Percentiles rank a stretch among this genome's conserved stretches.
phyloP scores from a whole-genome alignment of 2,329 filamentous ascomycete genomes.

The Calonectria pauciramosa region DNA sequence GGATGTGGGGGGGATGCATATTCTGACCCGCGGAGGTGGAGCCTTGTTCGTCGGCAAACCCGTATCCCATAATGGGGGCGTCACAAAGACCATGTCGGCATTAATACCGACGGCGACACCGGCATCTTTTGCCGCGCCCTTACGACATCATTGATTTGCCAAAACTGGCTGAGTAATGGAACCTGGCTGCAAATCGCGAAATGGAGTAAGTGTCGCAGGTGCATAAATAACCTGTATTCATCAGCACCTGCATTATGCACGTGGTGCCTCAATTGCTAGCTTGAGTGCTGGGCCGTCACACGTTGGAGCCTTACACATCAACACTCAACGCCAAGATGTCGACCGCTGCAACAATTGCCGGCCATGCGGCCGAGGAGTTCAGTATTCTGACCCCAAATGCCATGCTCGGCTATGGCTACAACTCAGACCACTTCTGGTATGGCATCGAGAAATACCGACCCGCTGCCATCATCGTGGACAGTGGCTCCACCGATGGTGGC shows the following conservation, averaged over 20 bases:
- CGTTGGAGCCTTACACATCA: not conserved
- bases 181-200: not conserved
- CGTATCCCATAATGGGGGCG: not conserved
- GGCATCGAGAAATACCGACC: constrained; percentile 43
- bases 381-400: constrained; percentile 49
- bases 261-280: not conserved
- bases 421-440: constrained; percentile 48
- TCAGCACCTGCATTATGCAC: not conserved
- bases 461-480: constrained; percentile 46
- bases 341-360: not conserved
- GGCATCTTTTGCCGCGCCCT: not conserved
- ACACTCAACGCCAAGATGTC: not conserved
- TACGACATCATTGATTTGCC: not conserved
- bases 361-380: not conserved
- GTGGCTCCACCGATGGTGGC: constrained; percentile 48
- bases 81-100: not conserved
- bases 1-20: not conserved
- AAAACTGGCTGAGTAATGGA: not conserved
- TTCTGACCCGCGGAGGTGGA: not conserved
- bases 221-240: not conserved
- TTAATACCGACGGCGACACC: not conserved
- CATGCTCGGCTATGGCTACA: constrained; percentile 51
- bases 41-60: not conserved
- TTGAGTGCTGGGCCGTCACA: not conserved
- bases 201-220: not conserved